These are phyloP conservation scores for Phylloporus rhodoxanthus DNA, from an alignment of 768 basidiomycete genomes.

Conservation along the genomic window DNA sequence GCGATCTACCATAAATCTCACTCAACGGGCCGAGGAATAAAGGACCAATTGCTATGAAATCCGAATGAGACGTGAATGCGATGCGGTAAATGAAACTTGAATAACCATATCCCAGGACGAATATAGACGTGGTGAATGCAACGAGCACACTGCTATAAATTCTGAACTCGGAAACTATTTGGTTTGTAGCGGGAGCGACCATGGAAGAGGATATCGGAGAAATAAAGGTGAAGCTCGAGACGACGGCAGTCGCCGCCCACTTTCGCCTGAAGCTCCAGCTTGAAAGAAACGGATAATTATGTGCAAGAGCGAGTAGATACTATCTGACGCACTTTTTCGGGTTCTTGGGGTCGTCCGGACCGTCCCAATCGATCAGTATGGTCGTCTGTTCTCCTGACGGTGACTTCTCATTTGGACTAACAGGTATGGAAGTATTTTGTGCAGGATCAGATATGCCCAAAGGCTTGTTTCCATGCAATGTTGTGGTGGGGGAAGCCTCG, in stretches of 20 bases:
- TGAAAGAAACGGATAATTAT: slow-evolving; percentile 12
- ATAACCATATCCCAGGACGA: slow-evolving; percentile 56
- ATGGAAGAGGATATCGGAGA: slow-evolving; percentile 67
- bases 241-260: slow-evolving; percentile 61
- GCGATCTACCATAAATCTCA: slow-evolving; percentile 65
- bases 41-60: slow-evolving; percentile 25
- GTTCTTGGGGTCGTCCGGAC: slow-evolving; percentile 51
- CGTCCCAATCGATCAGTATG: slow-evolving; percentile 55
- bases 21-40: slow-evolving; percentile 53
- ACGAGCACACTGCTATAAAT: slow-evolving; percentile 45
- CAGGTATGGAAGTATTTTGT: neutral
- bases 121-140: slow-evolving; percentile 57
- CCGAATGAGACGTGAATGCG: neutral
- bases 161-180: slow-evolving; percentile 49
- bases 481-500: slow-evolving; percentile 7
- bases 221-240: slow-evolving; percentile 66
- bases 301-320: neutral
- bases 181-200: slow-evolving; percentile 57
- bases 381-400: neutral
- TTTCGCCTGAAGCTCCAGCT: slow-evolving; percentile 54
- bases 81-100: neutral
- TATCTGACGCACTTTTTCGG: slow-evolving; percentile 46
- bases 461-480: slow-evolving; percentile 2
- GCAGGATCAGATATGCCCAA: neutral
- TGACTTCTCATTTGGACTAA: neutral